Conservation (phyloP, 2,329 filamentous ascomycete species). For the Diplodia mutila region DNA sequence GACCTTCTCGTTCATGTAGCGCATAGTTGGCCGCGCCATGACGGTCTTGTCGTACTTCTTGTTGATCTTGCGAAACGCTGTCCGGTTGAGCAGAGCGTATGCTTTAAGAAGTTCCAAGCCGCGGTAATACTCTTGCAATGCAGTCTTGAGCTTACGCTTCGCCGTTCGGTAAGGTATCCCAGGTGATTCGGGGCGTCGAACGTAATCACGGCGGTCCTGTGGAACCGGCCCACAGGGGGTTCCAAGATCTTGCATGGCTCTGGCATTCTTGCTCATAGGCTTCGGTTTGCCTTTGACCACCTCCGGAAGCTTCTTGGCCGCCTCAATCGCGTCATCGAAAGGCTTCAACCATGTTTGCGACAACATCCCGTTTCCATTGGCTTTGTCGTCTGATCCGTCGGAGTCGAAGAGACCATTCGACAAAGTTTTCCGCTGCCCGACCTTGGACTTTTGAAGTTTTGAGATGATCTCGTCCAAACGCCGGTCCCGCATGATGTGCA, state of each 20-base stretch:
- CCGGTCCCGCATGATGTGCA: slow-evolving; percentile 90
- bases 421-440: slow-evolving; percentile 50
- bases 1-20: slow-evolving; percentile 90
- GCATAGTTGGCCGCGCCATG: slow-evolving; percentile 73
- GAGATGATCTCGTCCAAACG: slow-evolving; percentile 71
- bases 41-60: slow-evolving; percentile 98
- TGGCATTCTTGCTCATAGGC: slow-evolving; percentile 12
- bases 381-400: neutral
- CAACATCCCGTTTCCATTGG: neutral
- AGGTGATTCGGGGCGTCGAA: slow-evolving; percentile 40
- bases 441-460: slow-evolving; percentile 50
- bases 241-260: slow-evolving; percentile 38
- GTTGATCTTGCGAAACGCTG: slow-evolving; percentile 94
- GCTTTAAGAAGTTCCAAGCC: slow-evolving; percentile 89
- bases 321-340: slow-evolving; percentile 43
- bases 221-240: slow-evolving; percentile 48
- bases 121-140: slow-evolving; percentile 90
- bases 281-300: slow-evolving; percentile 1
- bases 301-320: slow-evolving; percentile 37
- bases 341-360: slow-evolving; percentile 10
- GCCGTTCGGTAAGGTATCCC: slow-evolving; percentile 83
- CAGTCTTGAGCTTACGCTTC: slow-evolving; percentile 88
- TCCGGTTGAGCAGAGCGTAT: slow-evolving; percentile 86
- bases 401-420: slow-evolving; percentile 32
- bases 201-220: slow-evolving; percentile 48